Conservation (phyloP, 2,329 filamentous ascomycete genomes). For the Cryoendolithus antarcticus region DNA sequence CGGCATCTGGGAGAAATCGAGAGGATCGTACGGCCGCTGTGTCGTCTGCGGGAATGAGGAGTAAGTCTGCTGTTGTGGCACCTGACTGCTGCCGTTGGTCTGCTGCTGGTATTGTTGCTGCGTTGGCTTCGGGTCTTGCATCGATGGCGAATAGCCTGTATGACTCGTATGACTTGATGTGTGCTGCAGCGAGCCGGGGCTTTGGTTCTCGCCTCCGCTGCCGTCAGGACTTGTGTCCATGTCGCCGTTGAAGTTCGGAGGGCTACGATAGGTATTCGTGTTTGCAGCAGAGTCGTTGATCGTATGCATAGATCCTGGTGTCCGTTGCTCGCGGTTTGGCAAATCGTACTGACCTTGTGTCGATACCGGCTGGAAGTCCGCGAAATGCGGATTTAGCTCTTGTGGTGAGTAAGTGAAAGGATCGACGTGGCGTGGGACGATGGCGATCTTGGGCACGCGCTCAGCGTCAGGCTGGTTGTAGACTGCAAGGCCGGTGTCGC, state of each 20-base stretch:
- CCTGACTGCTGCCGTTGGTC: not conserved
- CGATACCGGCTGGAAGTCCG: not conserved
- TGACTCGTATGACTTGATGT: conserved; percentile 17
- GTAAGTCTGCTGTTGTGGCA: not conserved
- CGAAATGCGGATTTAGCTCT: not conserved
- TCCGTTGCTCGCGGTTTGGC: conserved; percentile 14
- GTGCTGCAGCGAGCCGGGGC: conserved; percentile 15
- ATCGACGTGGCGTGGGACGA: not conserved
- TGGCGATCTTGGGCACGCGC: conserved; percentile 1
- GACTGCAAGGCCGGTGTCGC: conserved; percentile 12
- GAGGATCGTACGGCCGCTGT: too few relatives aligned
- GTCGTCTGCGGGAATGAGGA: too few relatives aligned
- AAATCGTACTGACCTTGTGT: conserved; percentile 10
- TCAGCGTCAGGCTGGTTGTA: conserved; percentile 10
- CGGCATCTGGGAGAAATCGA: too few relatives aligned
- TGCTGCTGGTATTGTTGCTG: conserved; percentile 5
- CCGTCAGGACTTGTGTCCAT: conserved; percentile 21
- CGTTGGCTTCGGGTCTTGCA: conserved; percentile 6
- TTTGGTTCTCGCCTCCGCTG: conserved; percentile 15
- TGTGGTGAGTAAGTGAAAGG: not conserved
- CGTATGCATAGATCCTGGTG: conserved; percentile 12
- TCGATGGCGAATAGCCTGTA: conserved; percentile 17
- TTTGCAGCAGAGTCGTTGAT: conserved; percentile 3
- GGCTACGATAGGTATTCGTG: conserved; percentile 11
- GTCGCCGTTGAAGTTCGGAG: conserved; percentile 9